Evolutionary conservation across 805 yeast genomes (phyloP).

Genomic region (Debaryomyces prosopidis): DNA sequence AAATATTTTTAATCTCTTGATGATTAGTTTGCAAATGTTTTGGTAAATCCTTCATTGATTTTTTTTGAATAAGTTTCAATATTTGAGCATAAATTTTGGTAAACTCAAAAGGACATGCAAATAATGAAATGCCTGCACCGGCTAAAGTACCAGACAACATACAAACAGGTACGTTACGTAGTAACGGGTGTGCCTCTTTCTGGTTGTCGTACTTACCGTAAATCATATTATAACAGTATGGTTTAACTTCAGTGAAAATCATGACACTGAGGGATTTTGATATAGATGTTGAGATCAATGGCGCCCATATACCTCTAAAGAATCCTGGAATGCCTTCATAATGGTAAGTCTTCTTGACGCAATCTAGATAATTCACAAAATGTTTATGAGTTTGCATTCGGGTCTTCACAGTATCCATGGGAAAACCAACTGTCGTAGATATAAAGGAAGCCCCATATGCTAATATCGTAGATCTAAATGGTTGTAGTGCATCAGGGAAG

Average conservation of each 20-base stretch:
- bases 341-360: slow-evolving; percentile 53
- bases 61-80: slow-evolving; percentile 43
- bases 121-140: slow-evolving; percentile 61
- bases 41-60: slow-evolving; percentile 12
- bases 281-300: slow-evolving; percentile 63
- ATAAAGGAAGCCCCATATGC: slow-evolving; percentile 65
- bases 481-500: slow-evolving; percentile 49
- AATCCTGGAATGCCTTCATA: slow-evolving; percentile 70
- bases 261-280: slow-evolving; percentile 68
- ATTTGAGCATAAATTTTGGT: slow-evolving; percentile 81
- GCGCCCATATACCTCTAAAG: slow-evolving; percentile 76
- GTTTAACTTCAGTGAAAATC: slow-evolving; percentile 57
- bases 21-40: slow-evolving; percentile 11
- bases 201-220: slow-evolving; percentile 3
- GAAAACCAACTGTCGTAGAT: slow-evolving; percentile 75
- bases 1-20: slow-evolving; percentile 11
- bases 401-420: slow-evolving; percentile 84
- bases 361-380: slow-evolving; percentile 56
- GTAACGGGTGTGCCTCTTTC: slow-evolving; percentile 40
- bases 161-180: slow-evolving; percentile 40
- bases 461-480: slow-evolving; percentile 57
- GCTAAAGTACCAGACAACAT: slow-evolving; percentile 63
- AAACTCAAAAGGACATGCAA: slow-evolving; percentile 85
- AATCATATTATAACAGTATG: slow-evolving; percentile 24
- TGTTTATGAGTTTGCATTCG: slow-evolving; percentile 75